Evolutionary conservation across 768 basidiomycete genomes (phyloP).

Genomic region (Calocera cornea): DNA sequence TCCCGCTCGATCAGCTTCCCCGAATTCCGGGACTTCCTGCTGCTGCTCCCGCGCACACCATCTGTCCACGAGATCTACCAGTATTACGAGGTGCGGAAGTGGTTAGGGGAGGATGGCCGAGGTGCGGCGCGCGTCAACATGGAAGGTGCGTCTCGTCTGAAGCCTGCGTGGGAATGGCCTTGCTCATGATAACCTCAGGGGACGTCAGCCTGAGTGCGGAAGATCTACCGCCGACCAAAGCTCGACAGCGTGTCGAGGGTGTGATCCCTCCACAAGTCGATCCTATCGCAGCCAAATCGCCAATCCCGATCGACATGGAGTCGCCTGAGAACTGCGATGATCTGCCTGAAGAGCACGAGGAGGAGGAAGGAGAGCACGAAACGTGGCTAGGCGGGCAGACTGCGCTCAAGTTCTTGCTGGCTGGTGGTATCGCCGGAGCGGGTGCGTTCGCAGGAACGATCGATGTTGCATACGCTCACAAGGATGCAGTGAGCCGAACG

Average conservation of each 20-base stretch:
- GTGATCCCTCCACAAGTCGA: background rate
- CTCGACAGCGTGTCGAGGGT: background rate
- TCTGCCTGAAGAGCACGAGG: conserved; percentile 20
- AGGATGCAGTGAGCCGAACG: conserved; percentile 67
- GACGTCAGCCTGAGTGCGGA: conserved; percentile 69
- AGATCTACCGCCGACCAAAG: conserved; percentile 39
- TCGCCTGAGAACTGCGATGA: conserved; percentile 2
- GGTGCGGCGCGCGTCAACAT: conserved; percentile 71
- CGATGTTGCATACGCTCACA: background rate
- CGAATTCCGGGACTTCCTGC: conserved; percentile 69
- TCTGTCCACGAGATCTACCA: conserved; percentile 76
- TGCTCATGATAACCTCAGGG: conserved; percentile 32
- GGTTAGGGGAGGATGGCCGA: conserved; percentile 59
- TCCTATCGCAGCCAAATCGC: background rate
- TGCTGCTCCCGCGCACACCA: conserved; percentile 51
- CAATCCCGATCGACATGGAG: background rate
- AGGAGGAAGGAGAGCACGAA: conserved; percentile 46
- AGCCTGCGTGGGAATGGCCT: background rate
- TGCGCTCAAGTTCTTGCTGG: conserved; percentile 78
- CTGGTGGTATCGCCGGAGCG: conserved; percentile 89
- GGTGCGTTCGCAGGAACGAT: conserved; percentile 36
- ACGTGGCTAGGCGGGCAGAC: conserved; percentile 52
- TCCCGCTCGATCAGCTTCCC: conserved; percentile 60
- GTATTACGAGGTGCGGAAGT: conserved; percentile 59
- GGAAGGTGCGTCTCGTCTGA: conserved; percentile 49